A percentile compares a stretch with the other conserved stretches of the same genome.
Evolutionary conservation across 768 basidiomycete genomes (phyloP).

Genomic region (Mycena sanguinolenta): DNA sequence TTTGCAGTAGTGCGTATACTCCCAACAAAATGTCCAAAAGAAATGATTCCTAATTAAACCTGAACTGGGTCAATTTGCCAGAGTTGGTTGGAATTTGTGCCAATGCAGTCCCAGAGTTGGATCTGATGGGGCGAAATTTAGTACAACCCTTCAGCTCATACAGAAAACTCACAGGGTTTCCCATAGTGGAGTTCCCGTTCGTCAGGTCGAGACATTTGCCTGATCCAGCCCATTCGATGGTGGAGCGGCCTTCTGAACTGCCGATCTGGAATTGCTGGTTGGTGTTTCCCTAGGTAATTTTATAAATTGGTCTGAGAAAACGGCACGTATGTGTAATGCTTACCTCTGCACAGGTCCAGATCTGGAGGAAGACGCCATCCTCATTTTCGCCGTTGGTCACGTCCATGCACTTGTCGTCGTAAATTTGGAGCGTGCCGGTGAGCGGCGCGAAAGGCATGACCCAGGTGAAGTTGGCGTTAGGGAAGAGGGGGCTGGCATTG

Average conservation of each 20-base stretch:
- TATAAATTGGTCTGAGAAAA: no score
- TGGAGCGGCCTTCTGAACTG: not conserved
- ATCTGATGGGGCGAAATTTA: not conserved
- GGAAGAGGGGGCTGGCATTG: constrained; percentile 4
- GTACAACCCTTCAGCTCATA: not conserved
- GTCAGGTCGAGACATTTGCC: constrained; percentile 37
- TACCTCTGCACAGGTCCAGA: constrained; percentile 41
- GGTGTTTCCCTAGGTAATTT: no score
- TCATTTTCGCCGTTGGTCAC: constrained; percentile 35
- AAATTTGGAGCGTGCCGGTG: constrained; percentile 30
- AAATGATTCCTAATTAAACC: not conserved
- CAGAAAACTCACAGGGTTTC: constrained; percentile 18
- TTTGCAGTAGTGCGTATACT: no score
- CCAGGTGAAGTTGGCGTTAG: constrained; percentile 22
- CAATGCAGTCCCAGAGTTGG: not conserved
- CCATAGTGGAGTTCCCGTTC: constrained; percentile 26
- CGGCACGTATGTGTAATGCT: no score
- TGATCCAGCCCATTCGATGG: constrained; percentile 32
- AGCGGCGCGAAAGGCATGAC: constrained; percentile 19
- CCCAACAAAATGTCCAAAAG: not conserved
- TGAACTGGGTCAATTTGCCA: constrained; percentile 2
- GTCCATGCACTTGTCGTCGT: constrained; percentile 41
- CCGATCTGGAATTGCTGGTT: constrained; percentile 38
- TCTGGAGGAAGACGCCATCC: constrained; percentile 39
- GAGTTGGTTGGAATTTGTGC: not conserved